Base-by-base conservation (phyloP, 2,329 filamentous ascomycete genomes). In the Nannizziopsis barbatae region DNA sequence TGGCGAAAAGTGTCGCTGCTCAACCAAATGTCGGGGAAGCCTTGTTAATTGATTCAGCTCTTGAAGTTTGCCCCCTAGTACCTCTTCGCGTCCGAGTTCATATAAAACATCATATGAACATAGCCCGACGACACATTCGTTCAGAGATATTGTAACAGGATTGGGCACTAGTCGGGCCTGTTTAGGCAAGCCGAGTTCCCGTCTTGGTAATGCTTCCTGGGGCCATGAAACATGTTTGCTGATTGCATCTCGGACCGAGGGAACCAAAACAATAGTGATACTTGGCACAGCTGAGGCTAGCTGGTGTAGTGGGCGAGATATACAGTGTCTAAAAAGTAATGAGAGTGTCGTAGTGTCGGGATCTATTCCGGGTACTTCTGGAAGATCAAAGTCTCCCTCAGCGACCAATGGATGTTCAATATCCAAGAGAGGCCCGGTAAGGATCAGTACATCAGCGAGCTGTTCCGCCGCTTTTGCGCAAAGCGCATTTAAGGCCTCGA, bases 1-100 rank as follows among this genome's bases (percentile, higher is more conserved):
- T 0, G 92, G 92, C 59, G 87, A 87, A 65, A 89, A 96, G 61
- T 92, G 88, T 5, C 89, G 74, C 68, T 96, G 92, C 66, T 95
- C 84, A 50, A 98, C 78, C 14, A 98, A 65, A 56, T 92, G 83
- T 15, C 80, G 76, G 5, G 84, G 79, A 41, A 89, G 67, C n/a
- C 90, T 71, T 12, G 81, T 79, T 58, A 90, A 72, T 20, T 85
- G 58, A 56, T 85, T 80, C 0, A 73, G 64, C 46, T 81, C 75
- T 7, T 64, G 63, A 0, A 75, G 74, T 42, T 71, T 73, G 1
- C 75, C 76, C 15, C 76, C 75, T 5, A 71, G 66, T 1, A 83
- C 72, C 64, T 94, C 87, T 58, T 90, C 83, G 20, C 76, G 72
- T n/a, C 82, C 76, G 45, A 95, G 69, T 66, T 95, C 87, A 53